Conservation (phyloP, 164 flowering plant genomes). For the Umbellularia californica region DNA sequence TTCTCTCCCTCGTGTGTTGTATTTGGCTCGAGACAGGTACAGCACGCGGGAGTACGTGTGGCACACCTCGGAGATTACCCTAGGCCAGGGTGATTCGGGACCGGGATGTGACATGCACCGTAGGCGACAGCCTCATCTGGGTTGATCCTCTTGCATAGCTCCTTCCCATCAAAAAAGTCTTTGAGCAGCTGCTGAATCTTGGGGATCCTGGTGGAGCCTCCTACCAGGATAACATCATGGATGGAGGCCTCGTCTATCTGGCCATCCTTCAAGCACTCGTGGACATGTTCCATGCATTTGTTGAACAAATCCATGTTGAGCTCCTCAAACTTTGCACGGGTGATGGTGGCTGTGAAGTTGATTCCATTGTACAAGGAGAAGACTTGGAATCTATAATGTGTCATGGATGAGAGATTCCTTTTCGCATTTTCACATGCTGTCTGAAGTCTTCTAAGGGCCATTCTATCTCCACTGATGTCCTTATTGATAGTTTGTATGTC, state of each 20-base stretch:
- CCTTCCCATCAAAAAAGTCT: conserved; percentile 65
- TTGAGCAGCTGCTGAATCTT: conserved; percentile 60
- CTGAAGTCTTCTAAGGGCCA: no score
- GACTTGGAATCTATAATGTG: no score
- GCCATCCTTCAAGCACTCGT: conserved; percentile 55
- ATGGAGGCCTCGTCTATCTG: conserved; percentile 57
- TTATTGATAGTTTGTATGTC: no score
- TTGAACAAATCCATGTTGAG: conserved; percentile 56
- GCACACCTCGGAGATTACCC: no score
- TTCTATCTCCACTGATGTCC: no score
- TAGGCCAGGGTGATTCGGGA: no score
- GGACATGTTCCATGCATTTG: conserved; percentile 16
- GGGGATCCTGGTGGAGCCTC: conserved; percentile 65
- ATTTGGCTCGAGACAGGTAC: no score
- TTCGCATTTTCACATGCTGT: no score
- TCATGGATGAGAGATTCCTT: no score
- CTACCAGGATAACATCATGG: conserved; percentile 59
- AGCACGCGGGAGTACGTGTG: no score
- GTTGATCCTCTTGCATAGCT: conserved; percentile 62
- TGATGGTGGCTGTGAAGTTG: conserved; percentile 38
- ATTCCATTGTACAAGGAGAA: conserved; percentile 27
- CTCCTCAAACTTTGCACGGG: conserved; percentile 55
- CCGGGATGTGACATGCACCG: no score
- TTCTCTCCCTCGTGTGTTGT: no score
- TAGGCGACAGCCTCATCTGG: conserved; percentile 78